These are phyloP conservation scores for Alternaria longipes DNA, from an alignment of 2,329 filamentous ascomycete species.

Conservation along the genomic window DNA sequence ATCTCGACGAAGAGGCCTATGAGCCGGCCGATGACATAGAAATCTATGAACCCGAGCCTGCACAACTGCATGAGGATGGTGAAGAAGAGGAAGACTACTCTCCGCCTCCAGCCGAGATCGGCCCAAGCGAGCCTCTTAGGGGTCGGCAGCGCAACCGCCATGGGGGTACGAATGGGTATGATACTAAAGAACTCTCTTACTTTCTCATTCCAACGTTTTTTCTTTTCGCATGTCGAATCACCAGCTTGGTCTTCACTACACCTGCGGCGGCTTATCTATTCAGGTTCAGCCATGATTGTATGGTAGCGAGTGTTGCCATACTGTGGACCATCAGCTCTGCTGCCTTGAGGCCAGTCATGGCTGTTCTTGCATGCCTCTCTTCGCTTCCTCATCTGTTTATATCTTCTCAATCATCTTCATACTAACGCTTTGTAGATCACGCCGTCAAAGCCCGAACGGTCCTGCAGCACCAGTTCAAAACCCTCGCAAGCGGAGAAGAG, in stretches of 20 bases:
- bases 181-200: conserved; percentile 18
- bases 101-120: conserved; percentile 56
- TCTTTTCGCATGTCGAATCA: not conserved
- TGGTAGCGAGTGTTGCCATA: not conserved
- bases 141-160: conserved; percentile 37
- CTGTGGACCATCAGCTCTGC: not conserved
- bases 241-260: not conserved
- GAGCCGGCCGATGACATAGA: conserved; percentile 53
- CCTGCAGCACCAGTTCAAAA: conserved; percentile 55
- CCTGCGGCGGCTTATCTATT: not conserved
- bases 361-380: not conserved
- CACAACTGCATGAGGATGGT: conserved; percentile 39
- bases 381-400: not conserved
- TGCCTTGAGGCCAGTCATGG: not conserved
- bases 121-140: conserved; percentile 35
- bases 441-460: conserved; percentile 57
- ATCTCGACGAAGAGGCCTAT: conserved; percentile 50
- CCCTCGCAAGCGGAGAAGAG: conserved; percentile 62
- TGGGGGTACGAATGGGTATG: conserved; percentile 46
- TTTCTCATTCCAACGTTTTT: conserved; percentile 34
- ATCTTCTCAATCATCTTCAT: not conserved
- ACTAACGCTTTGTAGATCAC: conserved; percentile 40
- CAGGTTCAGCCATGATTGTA: not conserved
- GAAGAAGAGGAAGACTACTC: conserved; percentile 55
- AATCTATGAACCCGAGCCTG: conserved; percentile 48